Percentiles rank a stretch among this genome's conserved stretches.
Conservation (phyloP, 2,329 filamentous ascomycete species). For the Colletotrichum limetticola region DNA sequence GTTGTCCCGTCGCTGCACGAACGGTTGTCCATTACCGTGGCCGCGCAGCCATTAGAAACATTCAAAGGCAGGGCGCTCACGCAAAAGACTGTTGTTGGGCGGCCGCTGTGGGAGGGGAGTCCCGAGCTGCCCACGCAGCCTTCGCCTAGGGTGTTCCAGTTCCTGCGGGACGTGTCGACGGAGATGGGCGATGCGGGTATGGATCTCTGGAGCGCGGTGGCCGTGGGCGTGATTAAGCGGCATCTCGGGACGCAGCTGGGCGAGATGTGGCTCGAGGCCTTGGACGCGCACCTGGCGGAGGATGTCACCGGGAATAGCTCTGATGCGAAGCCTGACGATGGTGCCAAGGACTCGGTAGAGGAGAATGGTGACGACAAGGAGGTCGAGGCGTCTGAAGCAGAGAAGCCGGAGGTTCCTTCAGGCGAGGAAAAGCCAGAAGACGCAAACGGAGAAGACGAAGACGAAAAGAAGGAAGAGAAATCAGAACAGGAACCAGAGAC, state of each 20-base stretch:
- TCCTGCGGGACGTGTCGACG: conserved; percentile 72
- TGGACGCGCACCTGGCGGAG: conserved; percentile 44
- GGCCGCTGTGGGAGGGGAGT: conserved; percentile 81
- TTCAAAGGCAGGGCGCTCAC: conserved; percentile 55
- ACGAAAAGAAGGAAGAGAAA: conserved; percentile 22
- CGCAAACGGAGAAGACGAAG: background rate
- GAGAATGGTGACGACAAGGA: conserved; percentile 22
- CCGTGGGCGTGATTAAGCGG: conserved; percentile 72
- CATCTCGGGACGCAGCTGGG: conserved; percentile 62
- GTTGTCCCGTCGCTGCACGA: conserved; percentile 74
- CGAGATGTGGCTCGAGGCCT: conserved; percentile 56
- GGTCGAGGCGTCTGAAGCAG: conserved; percentile 13
- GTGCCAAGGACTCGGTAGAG: conserved; percentile 30
- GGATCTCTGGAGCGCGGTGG: conserved; percentile 83
- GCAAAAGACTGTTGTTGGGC: conserved; percentile 64
- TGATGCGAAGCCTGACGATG: conserved; percentile 25
- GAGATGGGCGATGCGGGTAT: conserved; percentile 77
- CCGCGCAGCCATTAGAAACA: conserved; percentile 58
- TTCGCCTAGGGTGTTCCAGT: conserved; percentile 77
- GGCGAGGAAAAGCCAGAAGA: conserved; percentile 1
- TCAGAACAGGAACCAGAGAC: conserved; percentile 7
- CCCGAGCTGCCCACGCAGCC: conserved; percentile 82
- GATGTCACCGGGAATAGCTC: conserved; percentile 22
- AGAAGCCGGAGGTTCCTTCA: conserved; percentile 20
- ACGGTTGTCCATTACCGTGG: conserved; percentile 66